Conservation (phyloP, 2,329 filamentous ascomycete species). For the Biscogniauxia mediterranea region DNA sequence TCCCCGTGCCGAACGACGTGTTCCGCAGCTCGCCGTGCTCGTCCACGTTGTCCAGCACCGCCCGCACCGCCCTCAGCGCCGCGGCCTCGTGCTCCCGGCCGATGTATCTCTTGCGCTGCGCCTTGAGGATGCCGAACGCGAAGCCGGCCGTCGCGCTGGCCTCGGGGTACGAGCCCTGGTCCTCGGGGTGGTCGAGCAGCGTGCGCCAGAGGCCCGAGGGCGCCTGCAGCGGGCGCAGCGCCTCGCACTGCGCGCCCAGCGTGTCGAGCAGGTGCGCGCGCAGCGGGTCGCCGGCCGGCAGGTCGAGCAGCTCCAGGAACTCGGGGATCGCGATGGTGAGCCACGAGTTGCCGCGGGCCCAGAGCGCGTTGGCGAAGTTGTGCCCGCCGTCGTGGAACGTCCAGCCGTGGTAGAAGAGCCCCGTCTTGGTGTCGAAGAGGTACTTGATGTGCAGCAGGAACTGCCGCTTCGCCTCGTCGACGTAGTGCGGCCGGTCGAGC, state of each 20-base stretch:
- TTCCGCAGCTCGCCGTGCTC: slow-evolving; percentile 67
- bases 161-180: slow-evolving; percentile 71
- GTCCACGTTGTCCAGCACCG: slow-evolving; percentile 65
- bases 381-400: slow-evolving; percentile 67
- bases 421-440: slow-evolving; percentile 68
- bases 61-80: slow-evolving; percentile 64
- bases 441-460: slow-evolving; percentile 78
- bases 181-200: slow-evolving; percentile 64
- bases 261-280: slow-evolving; percentile 59
- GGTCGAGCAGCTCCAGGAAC: slow-evolving; percentile 69
- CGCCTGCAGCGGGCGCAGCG: slow-evolving; percentile 60
- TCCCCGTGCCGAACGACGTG: slow-evolving; percentile 75
- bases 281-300: slow-evolving; percentile 62
- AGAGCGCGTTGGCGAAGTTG: slow-evolving; percentile 57
- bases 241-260: slow-evolving; percentile 66
- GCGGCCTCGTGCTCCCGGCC: slow-evolving; percentile 57
- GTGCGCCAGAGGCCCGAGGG: slow-evolving; percentile 70
- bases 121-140: slow-evolving; percentile 77
- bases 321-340: slow-evolving; percentile 82
- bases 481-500: slow-evolving; percentile 67
- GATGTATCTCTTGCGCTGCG: slow-evolving; percentile 67
- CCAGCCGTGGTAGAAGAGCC: slow-evolving; percentile 82
- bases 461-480: slow-evolving; percentile 75
- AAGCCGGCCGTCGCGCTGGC: slow-evolving; percentile 78
- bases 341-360: slow-evolving; percentile 68